phyloP scores from a whole-genome alignment of 2,329 filamentous ascomycete species.

The Metarhizium robertsii region DNA sequence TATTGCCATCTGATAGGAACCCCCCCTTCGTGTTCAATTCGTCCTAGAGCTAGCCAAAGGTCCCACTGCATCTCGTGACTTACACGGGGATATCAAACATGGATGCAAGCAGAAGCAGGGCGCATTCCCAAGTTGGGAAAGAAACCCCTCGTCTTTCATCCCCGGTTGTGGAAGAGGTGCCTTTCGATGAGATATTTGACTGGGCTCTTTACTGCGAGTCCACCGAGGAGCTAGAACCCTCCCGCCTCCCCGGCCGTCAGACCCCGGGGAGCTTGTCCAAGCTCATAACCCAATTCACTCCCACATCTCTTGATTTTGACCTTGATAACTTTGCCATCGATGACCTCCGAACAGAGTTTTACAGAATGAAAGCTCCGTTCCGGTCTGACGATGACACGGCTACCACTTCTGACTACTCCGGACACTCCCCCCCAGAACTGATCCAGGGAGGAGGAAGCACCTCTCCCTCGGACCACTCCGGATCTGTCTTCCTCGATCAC shows the following conservation, averaged over 20 bases:
- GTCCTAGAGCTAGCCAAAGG: slow-evolving; percentile 25
- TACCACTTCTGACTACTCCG: slow-evolving; percentile 26
- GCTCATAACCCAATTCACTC: slow-evolving; percentile 24
- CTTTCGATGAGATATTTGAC: slow-evolving; percentile 29
- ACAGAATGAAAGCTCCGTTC: slow-evolving; percentile 25
- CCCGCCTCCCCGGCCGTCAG: slow-evolving; percentile 18
- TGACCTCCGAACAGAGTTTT: slow-evolving; percentile 19
- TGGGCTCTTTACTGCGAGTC: slow-evolving; percentile 25
- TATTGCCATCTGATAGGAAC: slow-evolving; percentile 26
- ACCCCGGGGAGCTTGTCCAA: slow-evolving; percentile 21
- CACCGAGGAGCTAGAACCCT: slow-evolving; percentile 20
- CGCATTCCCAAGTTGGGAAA: slow-evolving; percentile 24
- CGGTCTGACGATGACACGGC: slow-evolving; percentile 22
- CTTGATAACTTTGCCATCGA: slow-evolving; percentile 20
- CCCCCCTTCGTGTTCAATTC: slow-evolving; percentile 23
- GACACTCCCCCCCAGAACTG: slow-evolving; percentile 28
- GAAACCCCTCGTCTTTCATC: slow-evolving; percentile 26
- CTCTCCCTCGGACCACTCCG: slow-evolving; percentile 31
- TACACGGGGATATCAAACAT: slow-evolving; percentile 29
- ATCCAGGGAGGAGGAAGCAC: slow-evolving; percentile 27
- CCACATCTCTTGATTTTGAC: slow-evolving; percentile 20
- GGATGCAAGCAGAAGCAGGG: slow-evolving; percentile 23
- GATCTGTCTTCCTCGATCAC: slow-evolving; percentile 22
- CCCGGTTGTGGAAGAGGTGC: slow-evolving; percentile 22
- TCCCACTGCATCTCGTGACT: slow-evolving; percentile 34